phyloP scores from a whole-genome alignment of 352 stramenopile genomes.

The Phytophthora nicotianae region DNA sequence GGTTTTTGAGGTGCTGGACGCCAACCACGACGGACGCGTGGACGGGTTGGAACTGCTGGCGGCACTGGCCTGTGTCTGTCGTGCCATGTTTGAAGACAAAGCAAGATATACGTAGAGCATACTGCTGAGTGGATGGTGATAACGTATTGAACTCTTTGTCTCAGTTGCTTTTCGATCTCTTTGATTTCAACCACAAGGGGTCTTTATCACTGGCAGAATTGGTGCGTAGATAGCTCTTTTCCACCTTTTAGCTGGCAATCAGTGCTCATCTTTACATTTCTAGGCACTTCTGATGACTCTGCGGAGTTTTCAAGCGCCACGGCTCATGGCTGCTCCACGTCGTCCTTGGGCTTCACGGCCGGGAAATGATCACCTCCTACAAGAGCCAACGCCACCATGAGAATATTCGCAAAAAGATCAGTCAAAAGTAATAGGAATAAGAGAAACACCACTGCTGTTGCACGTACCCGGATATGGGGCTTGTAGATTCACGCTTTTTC shows the following conservation, averaged over 20 bases:
- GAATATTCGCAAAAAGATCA: too few relatives aligned
- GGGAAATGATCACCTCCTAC: too few relatives aligned
- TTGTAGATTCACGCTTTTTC: too few relatives aligned
- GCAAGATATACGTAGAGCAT: conserved; percentile 54
- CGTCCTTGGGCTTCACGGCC: too few relatives aligned
- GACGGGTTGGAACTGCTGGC: conserved; percentile 82
- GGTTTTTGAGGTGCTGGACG: conserved; percentile 76
- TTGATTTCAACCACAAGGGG: conserved; percentile 83
- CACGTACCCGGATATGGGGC: too few relatives aligned
- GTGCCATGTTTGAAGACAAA: conserved; percentile 81
- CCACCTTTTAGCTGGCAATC: background rate
- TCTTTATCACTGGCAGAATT: conserved; percentile 77
- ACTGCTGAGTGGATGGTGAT: conserved; percentile 18
- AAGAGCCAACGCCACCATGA: too few relatives aligned
- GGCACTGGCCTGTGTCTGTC: conserved; percentile 70
- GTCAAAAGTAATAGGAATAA: too few relatives aligned
- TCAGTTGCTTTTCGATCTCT: conserved; percentile 47
- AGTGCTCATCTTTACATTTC: background rate
- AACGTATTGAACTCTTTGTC: background rate
- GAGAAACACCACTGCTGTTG: too few relatives aligned
- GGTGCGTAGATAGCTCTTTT: conserved; percentile 21
- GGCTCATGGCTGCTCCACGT: too few relatives aligned
- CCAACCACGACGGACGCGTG: conserved; percentile 76
- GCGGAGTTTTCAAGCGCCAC: too few relatives aligned
- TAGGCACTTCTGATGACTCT: conserved; percentile 83